phyloP scores from a whole-genome alignment of 495 filamentous ascomycete genomes.

The Hyaloscypha finlandica region DNA sequence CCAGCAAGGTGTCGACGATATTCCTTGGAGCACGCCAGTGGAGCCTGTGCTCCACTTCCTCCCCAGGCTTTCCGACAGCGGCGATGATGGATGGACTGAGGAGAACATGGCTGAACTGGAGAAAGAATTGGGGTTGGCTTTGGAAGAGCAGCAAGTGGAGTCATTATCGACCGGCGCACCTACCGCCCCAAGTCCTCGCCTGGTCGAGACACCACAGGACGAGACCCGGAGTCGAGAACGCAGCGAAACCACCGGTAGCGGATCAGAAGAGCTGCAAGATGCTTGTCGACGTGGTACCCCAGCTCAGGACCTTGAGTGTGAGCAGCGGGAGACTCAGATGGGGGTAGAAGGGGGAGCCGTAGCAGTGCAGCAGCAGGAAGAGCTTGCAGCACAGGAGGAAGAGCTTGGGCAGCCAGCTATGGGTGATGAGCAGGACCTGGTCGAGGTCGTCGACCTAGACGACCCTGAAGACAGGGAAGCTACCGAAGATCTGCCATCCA shows the following conservation, averaged over 20 bases:
- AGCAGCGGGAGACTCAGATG: constrained; percentile 15
- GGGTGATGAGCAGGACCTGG: background rate
- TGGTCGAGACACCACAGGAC: background rate
- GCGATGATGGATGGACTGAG: constrained; percentile 28
- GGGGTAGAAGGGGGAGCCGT: constrained; percentile 8
- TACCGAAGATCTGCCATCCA: constrained; percentile 23
- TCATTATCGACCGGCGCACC: constrained; percentile 11
- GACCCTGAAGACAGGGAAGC: constrained; percentile 23
- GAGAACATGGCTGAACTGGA: constrained; percentile 20
- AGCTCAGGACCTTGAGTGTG: constrained; percentile 2
- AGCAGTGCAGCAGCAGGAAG: constrained; percentile 16
- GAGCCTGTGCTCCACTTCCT: constrained; percentile 17
- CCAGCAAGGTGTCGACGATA: constrained; percentile 26
- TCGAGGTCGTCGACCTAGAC: constrained; percentile 13
- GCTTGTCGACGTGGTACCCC: background rate
- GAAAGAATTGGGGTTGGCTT: constrained; percentile 3
- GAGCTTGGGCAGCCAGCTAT: too few relatives aligned
- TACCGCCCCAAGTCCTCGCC: constrained; percentile 9
- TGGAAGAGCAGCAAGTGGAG: constrained; percentile 24
- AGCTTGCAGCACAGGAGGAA: too few relatives aligned
- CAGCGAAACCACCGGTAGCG: too few relatives aligned
- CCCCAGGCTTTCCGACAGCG: constrained; percentile 16
- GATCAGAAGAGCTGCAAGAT: too few relatives aligned
- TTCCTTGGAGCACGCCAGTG: constrained; percentile 16
- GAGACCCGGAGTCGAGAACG: constrained; percentile 6